Base-by-base conservation (phyloP, 768 basidiomycete species). In the Antrodiella citrinella region DNA sequence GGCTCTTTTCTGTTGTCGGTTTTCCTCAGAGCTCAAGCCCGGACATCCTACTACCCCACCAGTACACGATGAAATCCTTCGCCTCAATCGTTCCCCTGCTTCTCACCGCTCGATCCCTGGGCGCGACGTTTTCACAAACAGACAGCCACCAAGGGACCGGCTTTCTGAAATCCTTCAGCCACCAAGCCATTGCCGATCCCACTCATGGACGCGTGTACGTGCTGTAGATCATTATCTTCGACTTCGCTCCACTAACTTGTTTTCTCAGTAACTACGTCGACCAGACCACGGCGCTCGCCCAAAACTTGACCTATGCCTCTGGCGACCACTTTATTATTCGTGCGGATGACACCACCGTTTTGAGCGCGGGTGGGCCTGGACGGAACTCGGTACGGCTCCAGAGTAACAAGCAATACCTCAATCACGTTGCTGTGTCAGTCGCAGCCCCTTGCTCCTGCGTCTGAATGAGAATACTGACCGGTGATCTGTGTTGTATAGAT, bases 201-300 rank as follows among this genome's bases (percentile, higher is more conserved):
- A 84, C 83, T 4, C 70, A 82, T 54, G 83, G 83, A 24, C 71
- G 82, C 47, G 84, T 86, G 83, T 83, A 63, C 57, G 77, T 25
- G 20, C n/a, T 11, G 44, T 18, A 38, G 35, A 12, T 35, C 30
- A 7, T 35, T 35, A 35, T 15, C 30, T 35, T 15, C 30, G 7
- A 7, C 30, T 15, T 20, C 21, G 30, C 41, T 26, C 19, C n/a
- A 24, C 35, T 18, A 39, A 12, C 9, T 24, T 44, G 21, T 24
- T 20, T 1, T 43, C 24, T 11, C 45, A 75, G 71, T 38, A 69
- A 71, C 51, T 78, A 77, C 51, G 72, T 78, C 50, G 55, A 60
- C 52, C 63, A 73, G 48, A 60, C 62, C 2, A 80, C 78, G 0
- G 84, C 85, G 0, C 53, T 68, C 23, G 65, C 67, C 11, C 61